Base-by-base conservation (phyloP, 2,329 filamentous ascomycete species). In the Arachnomyces sp. region DNA sequence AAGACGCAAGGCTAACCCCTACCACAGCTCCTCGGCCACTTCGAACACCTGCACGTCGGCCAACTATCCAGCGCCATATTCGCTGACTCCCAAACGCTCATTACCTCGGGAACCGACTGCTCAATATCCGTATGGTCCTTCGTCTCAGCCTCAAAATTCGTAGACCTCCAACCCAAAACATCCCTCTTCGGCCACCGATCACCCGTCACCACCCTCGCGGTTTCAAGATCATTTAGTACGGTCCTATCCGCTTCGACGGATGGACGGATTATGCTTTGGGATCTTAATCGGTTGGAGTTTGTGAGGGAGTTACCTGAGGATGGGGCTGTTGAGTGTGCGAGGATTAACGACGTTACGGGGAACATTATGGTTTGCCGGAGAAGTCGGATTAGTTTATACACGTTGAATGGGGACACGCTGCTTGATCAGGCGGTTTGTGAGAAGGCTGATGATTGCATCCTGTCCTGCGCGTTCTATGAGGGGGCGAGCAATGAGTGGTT, bases 81-180 rank as follows among this genome's bases (percentile, higher is more conserved):
- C 57, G 86, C 86, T 1, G 90, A 95, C 58, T 90, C 87, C 12
- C 85, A 84, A 53, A 94, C 87, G 0, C 73, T 98, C 14, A 81
- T 98, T 47, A 96, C 92, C 0, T 86, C 88, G 0, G 92, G 92
- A 17, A 83, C 86, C 36, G 92, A 98, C 54, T 94, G 90, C 53
- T 89, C 92, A 0, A 76, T 98, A 3, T 88, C 85, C 0, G 80
- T 94, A 1, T 93, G 87, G 74, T 80, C 76, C 2, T 75, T 95
- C 30, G 80, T 76, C 0, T 68, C 73, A 8, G 70, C 69, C 0
- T 71, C 72, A 7, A 89, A 86, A 47, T 70, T 76, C 0, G 81
- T 94, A 2, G 90, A 96, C 47, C 69, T 98, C 1, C 69, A 84
- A 34, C 83, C 84, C 2, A 77, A 81, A 31, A 82, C 83, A 0